phyloP scores from a whole-genome alignment of 805 yeast genomes.

The Saturnispora hagleri region DNA sequence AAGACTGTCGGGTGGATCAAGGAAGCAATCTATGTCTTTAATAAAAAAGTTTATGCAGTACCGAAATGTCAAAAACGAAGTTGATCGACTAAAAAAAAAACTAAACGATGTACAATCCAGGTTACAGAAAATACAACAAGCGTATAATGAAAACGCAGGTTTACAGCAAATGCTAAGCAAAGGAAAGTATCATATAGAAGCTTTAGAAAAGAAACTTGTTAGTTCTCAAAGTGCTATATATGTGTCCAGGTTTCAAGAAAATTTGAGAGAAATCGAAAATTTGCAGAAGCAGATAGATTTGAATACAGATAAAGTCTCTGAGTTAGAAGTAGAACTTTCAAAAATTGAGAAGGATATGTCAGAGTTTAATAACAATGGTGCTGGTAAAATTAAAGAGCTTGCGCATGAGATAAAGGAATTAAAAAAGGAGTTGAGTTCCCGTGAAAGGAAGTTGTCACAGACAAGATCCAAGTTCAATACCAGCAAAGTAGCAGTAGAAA shows the following conservation, averaged over 20 bases:
- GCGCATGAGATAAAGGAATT: conserved; percentile 42
- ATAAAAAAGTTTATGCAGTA: conserved; percentile 59
- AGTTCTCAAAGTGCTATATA: conserved; percentile 48
- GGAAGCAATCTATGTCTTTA: conserved; percentile 48
- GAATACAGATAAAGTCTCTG: conserved; percentile 31
- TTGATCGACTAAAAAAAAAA: conserved; percentile 32
- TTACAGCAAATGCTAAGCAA: conserved; percentile 52
- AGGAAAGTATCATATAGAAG: conserved; percentile 48
- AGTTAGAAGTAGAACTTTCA: conserved; percentile 37
- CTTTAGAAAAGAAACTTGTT: conserved; percentile 45
- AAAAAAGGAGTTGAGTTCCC: conserved; percentile 25
- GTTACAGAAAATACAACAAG: conserved; percentile 33
- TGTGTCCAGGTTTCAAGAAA: conserved; percentile 30
- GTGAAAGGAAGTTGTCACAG: conserved; percentile 34
- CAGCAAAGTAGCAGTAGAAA: conserved; percentile 64
- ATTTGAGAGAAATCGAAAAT: conserved; percentile 26
- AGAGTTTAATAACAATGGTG: conserved; percentile 74
- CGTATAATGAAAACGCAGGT: conserved; percentile 41
- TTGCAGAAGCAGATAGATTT: conserved; percentile 37
- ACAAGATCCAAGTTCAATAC: conserved; percentile 50
- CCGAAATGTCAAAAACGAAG: conserved; percentile 33
- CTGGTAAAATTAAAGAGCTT: conserved; percentile 63
- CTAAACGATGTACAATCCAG: conserved; percentile 32
- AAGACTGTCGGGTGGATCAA: conserved; percentile 89
- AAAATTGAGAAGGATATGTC: conserved; percentile 64